These are phyloP conservation scores for Agaricus subrufescens DNA, from an alignment of 768 basidiomycete genomes.

Conservation along the genomic window DNA sequence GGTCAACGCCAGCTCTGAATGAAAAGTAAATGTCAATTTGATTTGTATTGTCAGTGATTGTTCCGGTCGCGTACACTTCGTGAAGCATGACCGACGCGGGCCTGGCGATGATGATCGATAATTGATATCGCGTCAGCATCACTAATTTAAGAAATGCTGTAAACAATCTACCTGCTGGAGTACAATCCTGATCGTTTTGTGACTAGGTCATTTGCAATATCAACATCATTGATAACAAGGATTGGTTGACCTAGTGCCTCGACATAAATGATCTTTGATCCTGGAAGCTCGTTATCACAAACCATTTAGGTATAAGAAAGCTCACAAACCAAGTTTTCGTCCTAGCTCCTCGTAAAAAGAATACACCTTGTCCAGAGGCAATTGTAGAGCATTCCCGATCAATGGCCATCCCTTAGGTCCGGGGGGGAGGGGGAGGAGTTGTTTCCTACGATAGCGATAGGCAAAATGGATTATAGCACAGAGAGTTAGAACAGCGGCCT, in stretches of 20 bases:
- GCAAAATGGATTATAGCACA: background rate
- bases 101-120: background rate
- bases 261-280: slow-evolving; percentile 45
- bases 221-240: slow-evolving; percentile 34
- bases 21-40: too few relatives aligned
- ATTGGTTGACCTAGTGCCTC: slow-evolving; percentile 42
- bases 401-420: slow-evolving; percentile 4
- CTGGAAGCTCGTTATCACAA: background rate
- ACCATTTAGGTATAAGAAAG: background rate
- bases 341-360: background rate
- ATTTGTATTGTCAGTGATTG: too few relatives aligned
- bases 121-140: too few relatives aligned
- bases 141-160: background rate
- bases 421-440: background rate
- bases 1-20: background rate
- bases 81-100: background rate
- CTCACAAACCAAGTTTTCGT: background rate
- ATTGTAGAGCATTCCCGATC: slow-evolving; percentile 8
- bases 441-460: background rate
- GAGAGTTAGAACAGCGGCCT: background rate
- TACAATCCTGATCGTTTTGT: slow-evolving; percentile 55
- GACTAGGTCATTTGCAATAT: slow-evolving; percentile 45
- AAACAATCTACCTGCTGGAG: slow-evolving; percentile 35
- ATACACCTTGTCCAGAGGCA: background rate
- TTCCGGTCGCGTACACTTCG: slow-evolving; percentile 6